A percentile compares a stretch with the other conserved stretches of the same genome.
These are phyloP conservation scores for Eucalyptus curtisii DNA, from an alignment of 345 rosid species.

Conservation along the genomic window DNA sequence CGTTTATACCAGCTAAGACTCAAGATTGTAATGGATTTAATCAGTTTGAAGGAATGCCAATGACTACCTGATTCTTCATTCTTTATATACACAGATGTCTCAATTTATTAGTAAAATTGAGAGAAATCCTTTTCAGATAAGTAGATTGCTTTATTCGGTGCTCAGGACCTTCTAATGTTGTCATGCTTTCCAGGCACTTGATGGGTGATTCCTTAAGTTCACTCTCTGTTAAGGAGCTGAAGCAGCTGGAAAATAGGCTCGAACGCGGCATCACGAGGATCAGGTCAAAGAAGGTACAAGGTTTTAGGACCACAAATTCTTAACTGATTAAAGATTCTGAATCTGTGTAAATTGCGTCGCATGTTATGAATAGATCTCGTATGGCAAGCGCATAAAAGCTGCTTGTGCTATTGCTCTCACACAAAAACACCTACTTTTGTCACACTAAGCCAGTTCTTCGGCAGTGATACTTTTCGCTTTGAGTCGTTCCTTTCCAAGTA, in stretches of 20 bases:
- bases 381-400: neutral
- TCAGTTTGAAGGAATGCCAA: neutral
- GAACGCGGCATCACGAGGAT: slow-evolving; percentile 89
- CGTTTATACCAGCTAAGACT: neutral
- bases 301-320: neutral
- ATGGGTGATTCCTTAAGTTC: slow-evolving; percentile 88
- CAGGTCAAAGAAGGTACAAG: slow-evolving; percentile 87
- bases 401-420: neutral
- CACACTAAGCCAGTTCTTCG: neutral
- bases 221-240: slow-evolving; percentile 81
- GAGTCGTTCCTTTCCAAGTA: neutral
- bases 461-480: neutral
- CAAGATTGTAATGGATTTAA: neutral
- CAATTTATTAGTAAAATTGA: neutral
- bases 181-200: slow-evolving; percentile 43
- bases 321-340: neutral
- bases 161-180: neutral
- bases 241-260: slow-evolving; percentile 91
- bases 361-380: neutral
- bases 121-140: neutral
- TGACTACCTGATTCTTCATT: neutral
- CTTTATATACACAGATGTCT: neutral
- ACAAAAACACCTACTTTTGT: neutral
- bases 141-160: neutral
- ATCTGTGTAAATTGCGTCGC: neutral